These are phyloP conservation scores for Aspergillus biplanus DNA, from an alignment of 495 filamentous ascomycete species.

Conservation along the genomic window DNA sequence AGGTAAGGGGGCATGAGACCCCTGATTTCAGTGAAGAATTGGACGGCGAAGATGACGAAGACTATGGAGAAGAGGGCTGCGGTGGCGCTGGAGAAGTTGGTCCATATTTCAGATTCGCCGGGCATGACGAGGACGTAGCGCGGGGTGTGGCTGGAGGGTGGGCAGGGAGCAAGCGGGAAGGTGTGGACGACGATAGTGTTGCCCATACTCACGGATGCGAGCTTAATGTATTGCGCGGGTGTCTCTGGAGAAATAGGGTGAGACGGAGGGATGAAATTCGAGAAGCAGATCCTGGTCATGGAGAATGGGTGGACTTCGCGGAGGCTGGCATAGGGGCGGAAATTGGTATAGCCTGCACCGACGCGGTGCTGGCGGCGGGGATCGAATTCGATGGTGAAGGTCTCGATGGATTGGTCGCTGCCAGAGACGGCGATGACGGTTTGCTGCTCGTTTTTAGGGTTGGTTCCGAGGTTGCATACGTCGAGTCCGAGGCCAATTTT, in stretches of 20 bases:
- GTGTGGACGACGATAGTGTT: conserved; percentile 87
- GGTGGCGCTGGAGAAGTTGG: conserved; percentile 49
- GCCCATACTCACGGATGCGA: conserved; percentile 83
- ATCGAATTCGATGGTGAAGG: conserved; percentile 71
- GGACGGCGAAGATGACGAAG: conserved; percentile 63
- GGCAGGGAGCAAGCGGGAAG: conserved; percentile 68
- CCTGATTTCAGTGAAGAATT: conserved; percentile 68
- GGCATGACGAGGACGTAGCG: conserved; percentile 73
- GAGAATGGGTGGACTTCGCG: conserved; percentile 77
- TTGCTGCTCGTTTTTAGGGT: conserved; percentile 63
- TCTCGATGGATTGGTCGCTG: conserved; percentile 77
- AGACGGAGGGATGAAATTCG: conserved; percentile 64
- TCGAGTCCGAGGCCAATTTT: conserved; percentile 76
- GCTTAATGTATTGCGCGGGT: conserved; percentile 66
- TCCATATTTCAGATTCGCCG: conserved; percentile 50
- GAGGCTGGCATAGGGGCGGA: conserved; percentile 66
- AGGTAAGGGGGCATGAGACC: conserved; percentile 62
- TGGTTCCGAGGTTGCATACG: conserved; percentile 64
- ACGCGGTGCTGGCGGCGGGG: conserved; percentile 32
- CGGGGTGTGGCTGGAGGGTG: conserved; percentile 47
- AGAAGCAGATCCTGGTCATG: conserved; percentile 85
- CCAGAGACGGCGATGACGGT: conserved; percentile 81
- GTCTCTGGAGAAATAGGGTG: conserved; percentile 48
- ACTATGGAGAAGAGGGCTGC: conserved; percentile 56
- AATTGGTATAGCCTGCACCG: conserved; percentile 52